Evolutionary conservation across 345 rosid species (phyloP).

Genomic region (sweet orange (Citrus sinensis)): DNA sequence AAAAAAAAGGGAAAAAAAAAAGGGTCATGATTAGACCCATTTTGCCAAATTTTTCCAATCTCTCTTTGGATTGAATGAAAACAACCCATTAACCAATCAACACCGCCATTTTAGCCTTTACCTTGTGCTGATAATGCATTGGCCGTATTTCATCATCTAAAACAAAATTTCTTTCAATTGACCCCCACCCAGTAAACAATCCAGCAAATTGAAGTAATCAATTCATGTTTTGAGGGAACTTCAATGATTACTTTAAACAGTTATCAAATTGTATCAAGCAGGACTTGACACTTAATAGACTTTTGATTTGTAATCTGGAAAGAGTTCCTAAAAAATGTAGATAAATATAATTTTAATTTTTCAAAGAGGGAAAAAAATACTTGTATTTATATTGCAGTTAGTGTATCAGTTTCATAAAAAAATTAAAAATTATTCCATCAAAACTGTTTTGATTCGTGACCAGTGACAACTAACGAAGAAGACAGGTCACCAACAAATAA

Average conservation of each 20-base stretch:
- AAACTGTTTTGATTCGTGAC: background rate
- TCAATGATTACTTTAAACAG: background rate
- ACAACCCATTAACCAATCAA: slow-evolving; percentile 11
- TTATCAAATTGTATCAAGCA: no score
- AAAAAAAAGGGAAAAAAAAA: no score
- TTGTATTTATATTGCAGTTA: background rate
- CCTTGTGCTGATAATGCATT: background rate
- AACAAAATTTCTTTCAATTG: background rate
- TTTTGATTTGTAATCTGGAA: no score
- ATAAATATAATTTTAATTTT: no score
- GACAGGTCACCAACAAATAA: background rate
- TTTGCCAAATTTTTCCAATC: background rate
- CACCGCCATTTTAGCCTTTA: background rate
- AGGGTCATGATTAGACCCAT: background rate
- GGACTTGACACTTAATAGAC: no score
- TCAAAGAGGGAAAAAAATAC: no score
- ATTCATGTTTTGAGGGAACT: background rate
- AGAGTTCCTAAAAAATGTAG: no score
- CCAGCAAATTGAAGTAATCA: background rate
- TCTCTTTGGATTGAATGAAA: slow-evolving; percentile 1
- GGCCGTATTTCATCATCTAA: background rate
- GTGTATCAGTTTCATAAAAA: background rate
- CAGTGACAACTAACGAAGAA: background rate
- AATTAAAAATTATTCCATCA: background rate
- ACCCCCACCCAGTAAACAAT: background rate